Evolutionary conservation across 164 flowering plant species (phyloP), one percentile per base, ranked within the genome.

Genomic region (Berberis thunbergii): DNA sequence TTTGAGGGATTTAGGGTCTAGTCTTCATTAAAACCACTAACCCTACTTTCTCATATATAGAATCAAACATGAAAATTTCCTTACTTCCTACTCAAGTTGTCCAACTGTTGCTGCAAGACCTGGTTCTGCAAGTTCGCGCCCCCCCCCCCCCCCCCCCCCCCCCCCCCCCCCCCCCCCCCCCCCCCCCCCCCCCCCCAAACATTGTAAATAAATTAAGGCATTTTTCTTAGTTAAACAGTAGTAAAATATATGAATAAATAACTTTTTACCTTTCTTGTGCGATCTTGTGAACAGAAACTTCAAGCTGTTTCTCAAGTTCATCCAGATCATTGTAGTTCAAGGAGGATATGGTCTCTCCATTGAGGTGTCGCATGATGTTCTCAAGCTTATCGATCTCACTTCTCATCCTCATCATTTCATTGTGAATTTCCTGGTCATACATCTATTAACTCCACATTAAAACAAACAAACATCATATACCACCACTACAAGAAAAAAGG

Each of bases 31-130:
- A 26, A 26, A 26, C 26, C 26, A 26, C 26, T 26, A 26, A 26
- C 26, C 26, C 26, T 26, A 26, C 26, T 26, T 26, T 26, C 26
- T 26, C 26, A 26, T 26, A 26, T 26, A 26, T 26, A 26, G 26
- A 26, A 9, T 2, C 46, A 44, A 12, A 54, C 8, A 48, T 8
- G 4, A 12, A 70, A 49, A 68, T 39, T 49, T 54, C 7, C 12
- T 60, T 60, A 78, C 84, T 78, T 81, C 72, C 74, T 73, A 7
- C 73, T 69, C 1, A 81, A 64, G 67, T 81, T 81, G 63, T 78
- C 84, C 6, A 73, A 39, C 60, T 81, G 84, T 65, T 81, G 81
- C 10, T 73, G 78, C 57, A 81, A 45, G 56, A 78, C 74, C 58
- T 78, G 74, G 45, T 64, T 69, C 84, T 81, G 74, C 13, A 63